A percentile compares a stretch with the other conserved stretches of the same genome.
phyloP scores from a whole-genome alignment of 1,284 basidiomycete genomes.

The Puccinia polysora region DNA sequence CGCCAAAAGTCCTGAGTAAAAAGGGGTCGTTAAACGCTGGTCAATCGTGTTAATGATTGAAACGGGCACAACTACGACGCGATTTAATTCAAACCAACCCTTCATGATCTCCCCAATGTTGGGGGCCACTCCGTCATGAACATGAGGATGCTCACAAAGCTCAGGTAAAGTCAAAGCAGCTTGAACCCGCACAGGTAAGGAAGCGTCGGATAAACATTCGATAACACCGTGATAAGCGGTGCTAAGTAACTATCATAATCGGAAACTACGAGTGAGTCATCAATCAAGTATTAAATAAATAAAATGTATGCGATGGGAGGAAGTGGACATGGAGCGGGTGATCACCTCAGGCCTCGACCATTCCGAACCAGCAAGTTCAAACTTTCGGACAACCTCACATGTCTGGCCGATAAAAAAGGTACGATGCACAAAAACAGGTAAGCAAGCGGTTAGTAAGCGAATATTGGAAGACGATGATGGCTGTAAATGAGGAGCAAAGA shows the following conservation, averaged over 20 bases:
- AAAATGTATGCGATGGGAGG: neutral
- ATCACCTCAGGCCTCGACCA: conserved; percentile 67
- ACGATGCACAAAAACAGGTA: neutral
- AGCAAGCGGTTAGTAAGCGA: neutral
- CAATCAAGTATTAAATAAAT: neutral
- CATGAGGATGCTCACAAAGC: conserved; percentile 68
- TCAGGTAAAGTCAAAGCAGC: conserved; percentile 75
- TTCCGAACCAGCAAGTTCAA: conserved; percentile 63
- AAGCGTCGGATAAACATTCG: conserved; percentile 64
- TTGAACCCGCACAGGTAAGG: conserved; percentile 77
- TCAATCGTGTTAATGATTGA: neutral
- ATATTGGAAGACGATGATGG: neutral
- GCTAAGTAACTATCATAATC: conserved; percentile 13
- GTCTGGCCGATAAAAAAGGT: conserved; percentile 57
- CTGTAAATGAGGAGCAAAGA: conserved; percentile 48
- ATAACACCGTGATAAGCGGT: conserved; percentile 45
- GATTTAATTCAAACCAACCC: conserved; percentile 56
- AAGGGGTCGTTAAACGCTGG: conserved; percentile 3
- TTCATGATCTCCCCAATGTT: conserved; percentile 82
- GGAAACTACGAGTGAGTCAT: conserved; percentile 62
- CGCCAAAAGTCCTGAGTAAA: conserved; percentile 66
- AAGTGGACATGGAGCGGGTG: neutral
- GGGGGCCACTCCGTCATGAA: conserved; percentile 67
- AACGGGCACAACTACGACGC: neutral
- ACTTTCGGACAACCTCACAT: conserved; percentile 69